Evolutionary conservation across 805 yeast species (phyloP), one percentile per base, ranked within the genome.

Genomic region (Alloascoidea hylecoeti): DNA sequence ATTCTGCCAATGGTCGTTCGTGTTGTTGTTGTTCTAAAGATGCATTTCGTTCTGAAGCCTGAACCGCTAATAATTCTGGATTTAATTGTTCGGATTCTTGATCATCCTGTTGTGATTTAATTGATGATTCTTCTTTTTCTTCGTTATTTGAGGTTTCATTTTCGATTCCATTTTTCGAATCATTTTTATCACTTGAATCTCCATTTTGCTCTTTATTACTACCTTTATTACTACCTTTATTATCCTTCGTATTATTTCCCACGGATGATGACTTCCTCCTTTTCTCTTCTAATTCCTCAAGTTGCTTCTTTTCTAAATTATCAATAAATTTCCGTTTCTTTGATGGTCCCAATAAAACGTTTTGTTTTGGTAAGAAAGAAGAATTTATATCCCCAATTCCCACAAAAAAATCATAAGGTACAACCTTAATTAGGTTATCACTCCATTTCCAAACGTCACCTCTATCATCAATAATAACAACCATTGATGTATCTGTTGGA

Each of bases 371-470:
- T 40, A 92, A 61, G 51, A 86, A 86, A 46, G 85, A 78, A 15
- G 95, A 84, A 51, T 92, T 92, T 51, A 92, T 92, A 61, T 92
- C 98, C 18, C 98, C 98, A 40, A 89, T 85, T 6, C 97, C 97
- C 28, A 88, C 94, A 50, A 92, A 92, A 49, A 92, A 92, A 53
- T 84, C 95, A 55, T 85, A 92, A 0, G 98, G 98, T 2, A 86
- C 80, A 3, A 89, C 97, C 57, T 89, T 84, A 41, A 92, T 75
- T 48, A 92, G 61, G 52, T 92, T 88, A 9, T 80, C 76, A 46
- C 85, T 82, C 98, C 98, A 92, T 51, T 82, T 83, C 98, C 98
- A 92, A 15, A 92, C 98, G 56, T 92, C 98, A 2, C 96, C 98
- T 53, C 98, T 71, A 56, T 92, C 98, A 56, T 92, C 98, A 42